Evolutionary conservation across 768 basidiomycete species (phyloP).

Genomic region (Arthromyces matolae): DNA sequence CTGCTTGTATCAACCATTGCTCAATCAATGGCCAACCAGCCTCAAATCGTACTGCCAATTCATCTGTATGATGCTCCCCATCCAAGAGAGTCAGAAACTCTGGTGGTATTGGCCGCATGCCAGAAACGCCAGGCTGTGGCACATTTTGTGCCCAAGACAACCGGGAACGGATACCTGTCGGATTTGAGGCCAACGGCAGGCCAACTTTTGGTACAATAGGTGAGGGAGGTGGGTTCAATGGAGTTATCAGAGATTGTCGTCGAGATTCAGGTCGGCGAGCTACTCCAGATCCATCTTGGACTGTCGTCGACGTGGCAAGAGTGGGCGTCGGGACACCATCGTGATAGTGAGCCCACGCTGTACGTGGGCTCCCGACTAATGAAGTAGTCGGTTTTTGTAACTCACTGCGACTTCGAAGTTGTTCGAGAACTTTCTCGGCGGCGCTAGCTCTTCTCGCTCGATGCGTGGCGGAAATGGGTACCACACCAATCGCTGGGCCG

Average conservation of each 20-base stretch:
- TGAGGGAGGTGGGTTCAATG: conserved; percentile 46
- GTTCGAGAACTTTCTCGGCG: conserved; percentile 67
- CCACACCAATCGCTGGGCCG: conserved; percentile 14
- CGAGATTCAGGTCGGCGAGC: conserved; percentile 31
- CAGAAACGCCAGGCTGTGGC: conserved; percentile 15
- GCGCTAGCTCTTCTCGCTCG: conserved; percentile 55
- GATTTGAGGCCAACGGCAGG: conserved; percentile 5
- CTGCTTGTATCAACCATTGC: conserved; percentile 60
- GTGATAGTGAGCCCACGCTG: conserved; percentile 45
- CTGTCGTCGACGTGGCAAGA: conserved; percentile 7
- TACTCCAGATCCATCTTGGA: conserved; percentile 15
- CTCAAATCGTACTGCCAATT: conserved; percentile 78
- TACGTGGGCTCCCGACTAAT: conserved; percentile 33
- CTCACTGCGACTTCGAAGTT: conserved; percentile 50
- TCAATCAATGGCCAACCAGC: conserved; percentile 81
- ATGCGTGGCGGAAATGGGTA: conserved; percentile 31
- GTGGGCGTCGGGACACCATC: conserved; percentile 16
- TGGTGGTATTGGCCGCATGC: conserved; percentile 42
- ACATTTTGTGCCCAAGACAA: conserved; percentile 16
- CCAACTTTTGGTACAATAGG: conserved; percentile 49
- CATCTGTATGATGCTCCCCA: conserved; percentile 91
- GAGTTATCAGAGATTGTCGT: conserved; percentile 37
- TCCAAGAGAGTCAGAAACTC: conserved; percentile 64
- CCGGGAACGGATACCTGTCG: conserved; percentile 12
- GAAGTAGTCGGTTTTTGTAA: conserved; percentile 39